Base-by-base conservation (phyloP, 495 filamentous ascomycete genomes). In the Penicillium macrosclerotiorum region DNA sequence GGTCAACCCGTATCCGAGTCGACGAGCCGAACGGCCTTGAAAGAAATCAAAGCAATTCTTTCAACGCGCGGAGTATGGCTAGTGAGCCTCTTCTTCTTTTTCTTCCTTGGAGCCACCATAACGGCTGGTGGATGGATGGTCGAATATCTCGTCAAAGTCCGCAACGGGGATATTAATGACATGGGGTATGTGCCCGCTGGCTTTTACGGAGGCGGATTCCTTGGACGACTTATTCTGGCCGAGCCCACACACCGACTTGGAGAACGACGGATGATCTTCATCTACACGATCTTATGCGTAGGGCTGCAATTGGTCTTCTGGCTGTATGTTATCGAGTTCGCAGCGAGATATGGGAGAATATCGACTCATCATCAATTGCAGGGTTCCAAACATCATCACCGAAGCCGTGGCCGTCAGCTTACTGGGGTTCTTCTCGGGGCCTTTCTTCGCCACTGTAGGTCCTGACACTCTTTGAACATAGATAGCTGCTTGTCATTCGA, bases 71-170 rank as follows among this genome's bases (percentile, higher is more conserved):
- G 55, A 3, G 60, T 67, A 22, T 64, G 63, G 63, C 29, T 67
- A 3, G 8, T 62, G 4, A 64, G 63, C 41, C 30, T 67, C 31
- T 67, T 52, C 37, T 67, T 67, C n/a, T 62, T 64, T 44, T 64
- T 64, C 42, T 62, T 67, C 17, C 37, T 67, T 8, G 63, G 63
- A 0, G 61, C 60, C 2, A 31, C 37, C 8, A 62, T 60, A 7
- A 64, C 63, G 1, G 58, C 60, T 37, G 56, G 63, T 7, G 63
- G 63, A 49, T 66, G 60, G 63, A 58, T 64, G 30, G 60, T 64
- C 33, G 63, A 66, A n/a, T 66, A 63, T 17, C 51, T 66, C 5
- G 55, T 64, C 26, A 42, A 54, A 1, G 55, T 66, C 9, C 60
- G 57, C 14, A 43, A 64, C n/a, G 63, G 57, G 22, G 51, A 66